Evolutionary conservation across 2,329 filamentous ascomycete species (phyloP), one percentile per base, ranked within the genome.

Genomic region (Venturia pyrina): DNA sequence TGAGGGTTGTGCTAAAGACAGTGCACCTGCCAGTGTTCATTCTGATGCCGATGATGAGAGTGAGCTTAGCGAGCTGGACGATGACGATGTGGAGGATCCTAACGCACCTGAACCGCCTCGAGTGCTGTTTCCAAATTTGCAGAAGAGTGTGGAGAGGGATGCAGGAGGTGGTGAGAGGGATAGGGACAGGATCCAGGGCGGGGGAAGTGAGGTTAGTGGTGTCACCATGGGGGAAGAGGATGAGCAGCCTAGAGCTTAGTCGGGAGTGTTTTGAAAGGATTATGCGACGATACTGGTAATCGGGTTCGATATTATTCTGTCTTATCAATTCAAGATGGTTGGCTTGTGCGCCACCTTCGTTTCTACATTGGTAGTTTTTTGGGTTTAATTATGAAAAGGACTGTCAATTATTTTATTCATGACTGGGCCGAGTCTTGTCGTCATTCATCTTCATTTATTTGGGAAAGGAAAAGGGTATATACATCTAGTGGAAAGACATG

Each of bases 21-120:
- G 41, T 84, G 79, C 62, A 87, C 85, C 81, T 0, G 83, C 82
- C 6, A 90, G 79, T 62, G 72, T 82, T 0, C 78, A 83, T 56
- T 81, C 83, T 66, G 78, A 77, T 69, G 81, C 81, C 0, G 82
- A 66, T 66, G 44, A 53, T 66, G 66, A 59, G 34, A 67, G 66
- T 63, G 66, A 67, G 50, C 37, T 66, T n/a, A 65, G 53, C 24
- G 67, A 68, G 44, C 19, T 66, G 21, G 66, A 67, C 28, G 68
- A 67, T 57, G 67, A 67, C 32, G 75, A 76, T 48, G 75, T 75
- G 1, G 71, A 75, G 53, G 74, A 76, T 61, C 63, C 63, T 8
- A 43, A 43, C 8, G 40, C 37, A 40, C 60, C 60, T 43, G 43
- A 46, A 13, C 37, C 17, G 60, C 17, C 60, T 13, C 17, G 28